Base-by-base conservation (phyloP, 2,329 filamentous ascomycete species). In the Beauveria pseudobassiana region DNA sequence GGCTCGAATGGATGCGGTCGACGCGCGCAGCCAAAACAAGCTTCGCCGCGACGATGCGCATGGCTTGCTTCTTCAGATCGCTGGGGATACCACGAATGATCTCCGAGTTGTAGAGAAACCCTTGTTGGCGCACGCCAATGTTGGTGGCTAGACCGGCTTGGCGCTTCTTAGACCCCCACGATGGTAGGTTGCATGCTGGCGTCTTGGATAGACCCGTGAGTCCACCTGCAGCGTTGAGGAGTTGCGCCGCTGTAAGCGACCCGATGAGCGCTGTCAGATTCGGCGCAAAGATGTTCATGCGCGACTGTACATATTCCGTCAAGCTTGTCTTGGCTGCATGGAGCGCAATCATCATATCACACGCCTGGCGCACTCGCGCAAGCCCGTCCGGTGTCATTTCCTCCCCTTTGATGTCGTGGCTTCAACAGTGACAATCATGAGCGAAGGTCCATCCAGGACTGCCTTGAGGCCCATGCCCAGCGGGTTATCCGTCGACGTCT, bases 401-500 rank as follows among this genome's bases (percentile, higher is more conserved):
- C 38, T 86, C 85, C 5, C 93, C 68, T 90, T 87, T 14, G 92
- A 95, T 2, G 90, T 95, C 5, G 93, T 96, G 34, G 92, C 93
- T 77, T 98, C 95, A 12, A 98, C 89, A 0, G 91, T 93, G 57
- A 99, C 93, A 64, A 96, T 91, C 93, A 99, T 97, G 69, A 98
- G 78, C 0, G 91, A 90, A 1, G 95, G 91, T 0, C 91, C 91
- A 71, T 96, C 91, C 16, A 99, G 80, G 1, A 98, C 87, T 1
- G 87, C 85, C 70, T 88, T 89, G 45, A 99, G 82, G 1, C 90
- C 86, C 61, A 85, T 82, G 18, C 88, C 87, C 6, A 96, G 80
- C 10, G 89, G 80, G 70, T 98, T 97, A 64, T 96, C 84, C 8
- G 87, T 85, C 3, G 88, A 90, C 18, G 85, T 83, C 63, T 93